Evolutionary conservation across 257 asterid species (phyloP).

Genomic region (Plantago ovata): DNA sequence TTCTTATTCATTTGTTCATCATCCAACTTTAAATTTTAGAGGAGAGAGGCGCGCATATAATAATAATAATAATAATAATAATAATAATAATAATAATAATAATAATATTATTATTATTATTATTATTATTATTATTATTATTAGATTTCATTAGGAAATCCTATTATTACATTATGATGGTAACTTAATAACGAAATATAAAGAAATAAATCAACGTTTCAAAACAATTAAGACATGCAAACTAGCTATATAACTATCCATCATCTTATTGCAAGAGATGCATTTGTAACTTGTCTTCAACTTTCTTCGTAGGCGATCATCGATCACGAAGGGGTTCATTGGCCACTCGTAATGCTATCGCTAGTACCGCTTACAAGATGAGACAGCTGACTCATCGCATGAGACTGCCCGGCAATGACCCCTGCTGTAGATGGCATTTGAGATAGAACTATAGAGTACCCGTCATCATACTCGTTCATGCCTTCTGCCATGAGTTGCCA

Average conservation of each 20-base stretch:
- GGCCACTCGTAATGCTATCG: neutral
- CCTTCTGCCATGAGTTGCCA: slow-evolving; percentile 75
- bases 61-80: too few relatives aligned
- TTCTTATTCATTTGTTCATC: too few relatives aligned
- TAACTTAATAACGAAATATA: neutral
- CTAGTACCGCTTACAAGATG: slow-evolving; percentile 26
- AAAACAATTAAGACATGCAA: neutral
- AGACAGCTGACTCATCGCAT: slow-evolving; percentile 45
- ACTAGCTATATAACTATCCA: slow-evolving; percentile 1
- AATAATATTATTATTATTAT: too few relatives aligned
- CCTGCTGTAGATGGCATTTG: slow-evolving; percentile 48
- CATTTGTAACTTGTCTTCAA: too few relatives aligned
- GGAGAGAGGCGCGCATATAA: too few relatives aligned
- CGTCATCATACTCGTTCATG: slow-evolving; percentile 63
- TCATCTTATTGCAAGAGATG: slow-evolving; percentile 6
- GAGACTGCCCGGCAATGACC: slow-evolving; percentile 53
- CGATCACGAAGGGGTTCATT: too few relatives aligned
- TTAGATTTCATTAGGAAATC: too few relatives aligned
- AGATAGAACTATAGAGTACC: slow-evolving; percentile 49
- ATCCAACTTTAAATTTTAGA: too few relatives aligned
- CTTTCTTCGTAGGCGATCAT: too few relatives aligned
- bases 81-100: too few relatives aligned
- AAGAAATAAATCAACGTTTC: neutral
- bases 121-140: too few relatives aligned
- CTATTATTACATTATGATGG: too few relatives aligned